Conservation (phyloP, 2,329 filamentous ascomycete genomes). For the Drechslerella dactyloides region DNA sequence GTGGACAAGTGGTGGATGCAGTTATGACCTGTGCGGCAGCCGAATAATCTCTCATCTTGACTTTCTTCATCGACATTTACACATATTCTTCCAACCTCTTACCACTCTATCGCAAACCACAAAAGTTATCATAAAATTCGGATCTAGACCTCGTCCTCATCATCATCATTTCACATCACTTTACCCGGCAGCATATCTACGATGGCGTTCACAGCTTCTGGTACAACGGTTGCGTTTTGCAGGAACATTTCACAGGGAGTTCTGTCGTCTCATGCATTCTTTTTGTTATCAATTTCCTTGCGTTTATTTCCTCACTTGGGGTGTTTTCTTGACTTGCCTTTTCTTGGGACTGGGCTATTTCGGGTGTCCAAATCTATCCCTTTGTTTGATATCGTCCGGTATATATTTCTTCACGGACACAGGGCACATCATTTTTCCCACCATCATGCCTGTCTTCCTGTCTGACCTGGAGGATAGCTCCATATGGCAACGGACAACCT, state of each 20-base stretch:
- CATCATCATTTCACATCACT: not conserved
- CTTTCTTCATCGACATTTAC: not conserved
- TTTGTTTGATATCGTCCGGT: not conserved
- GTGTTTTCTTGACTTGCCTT: too few species aligned
- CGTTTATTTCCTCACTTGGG: not conserved
- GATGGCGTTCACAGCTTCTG: conserved; percentile 28
- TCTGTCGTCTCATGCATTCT: conserved; percentile 19
- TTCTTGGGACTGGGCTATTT: not conserved
- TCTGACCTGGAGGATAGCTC: too few species aligned
- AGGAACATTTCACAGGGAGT: conserved; percentile 39
- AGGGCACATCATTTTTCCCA: too few species aligned
- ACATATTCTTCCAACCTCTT: not conserved
- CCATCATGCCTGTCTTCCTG: too few species aligned
- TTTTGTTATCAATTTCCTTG: conserved; percentile 9
- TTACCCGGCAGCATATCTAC: conserved; percentile 34
- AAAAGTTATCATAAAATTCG: conserved; percentile 7
- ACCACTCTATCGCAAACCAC: not conserved
- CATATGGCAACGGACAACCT: too few species aligned
- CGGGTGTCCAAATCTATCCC: not conserved
- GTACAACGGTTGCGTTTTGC: conserved; percentile 16
- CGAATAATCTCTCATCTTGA: conserved; percentile 10
- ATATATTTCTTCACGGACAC: too few species aligned
- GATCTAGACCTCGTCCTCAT: conserved; percentile 4
- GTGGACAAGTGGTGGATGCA: conserved; percentile 50
- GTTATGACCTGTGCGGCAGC: conserved; percentile 37